Percentiles rank a stretch among this genome's conserved stretches.
These are phyloP conservation scores for Yarrowia hollandica DNA, from an alignment of 805 yeast genomes.

Conservation along the genomic window DNA sequence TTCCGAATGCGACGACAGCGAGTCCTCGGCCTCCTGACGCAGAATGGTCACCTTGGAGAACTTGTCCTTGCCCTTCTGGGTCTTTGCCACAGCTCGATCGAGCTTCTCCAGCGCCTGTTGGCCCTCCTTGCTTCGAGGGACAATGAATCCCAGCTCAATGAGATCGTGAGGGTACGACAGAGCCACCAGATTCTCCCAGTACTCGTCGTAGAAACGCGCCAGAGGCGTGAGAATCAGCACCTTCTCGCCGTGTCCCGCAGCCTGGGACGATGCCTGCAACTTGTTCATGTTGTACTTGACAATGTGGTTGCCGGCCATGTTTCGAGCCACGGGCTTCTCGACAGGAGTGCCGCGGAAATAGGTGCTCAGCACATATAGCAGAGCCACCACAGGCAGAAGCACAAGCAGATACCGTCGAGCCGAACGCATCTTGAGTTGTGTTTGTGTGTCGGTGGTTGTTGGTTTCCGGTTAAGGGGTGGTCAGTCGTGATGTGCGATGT, in stretches of 20 bases:
- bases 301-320: slow-evolving; percentile 33
- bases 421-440: slow-evolving; percentile 23
- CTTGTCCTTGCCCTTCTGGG: slow-evolving; percentile 66
- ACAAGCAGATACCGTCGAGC: slow-evolving; percentile 28
- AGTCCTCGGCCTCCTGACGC: slow-evolving; percentile 85
- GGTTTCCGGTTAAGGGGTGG: background rate
- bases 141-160: slow-evolving; percentile 85
- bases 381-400: slow-evolving; percentile 23
- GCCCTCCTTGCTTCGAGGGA: slow-evolving; percentile 82
- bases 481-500: too few relatives aligned
- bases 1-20: slow-evolving; percentile 72
- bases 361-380: slow-evolving; percentile 17
- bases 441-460: background rate
- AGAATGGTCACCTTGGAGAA: slow-evolving; percentile 83
- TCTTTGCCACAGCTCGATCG: slow-evolving; percentile 70
- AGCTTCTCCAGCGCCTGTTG: slow-evolving; percentile 71
- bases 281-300: slow-evolving; percentile 81
- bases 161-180: slow-evolving; percentile 81
- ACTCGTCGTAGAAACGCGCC: slow-evolving; percentile 78
- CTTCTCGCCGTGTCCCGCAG: slow-evolving; percentile 74
- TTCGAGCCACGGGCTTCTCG: slow-evolving; percentile 31
- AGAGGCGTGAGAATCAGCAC: slow-evolving; percentile 87
- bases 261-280: slow-evolving; percentile 67
- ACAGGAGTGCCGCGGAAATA: slow-evolving; percentile 16
- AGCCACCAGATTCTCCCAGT: slow-evolving; percentile 80